Evolutionary conservation across 805 yeast species (phyloP).

Genomic region (Myxozyma udenii): DNA sequence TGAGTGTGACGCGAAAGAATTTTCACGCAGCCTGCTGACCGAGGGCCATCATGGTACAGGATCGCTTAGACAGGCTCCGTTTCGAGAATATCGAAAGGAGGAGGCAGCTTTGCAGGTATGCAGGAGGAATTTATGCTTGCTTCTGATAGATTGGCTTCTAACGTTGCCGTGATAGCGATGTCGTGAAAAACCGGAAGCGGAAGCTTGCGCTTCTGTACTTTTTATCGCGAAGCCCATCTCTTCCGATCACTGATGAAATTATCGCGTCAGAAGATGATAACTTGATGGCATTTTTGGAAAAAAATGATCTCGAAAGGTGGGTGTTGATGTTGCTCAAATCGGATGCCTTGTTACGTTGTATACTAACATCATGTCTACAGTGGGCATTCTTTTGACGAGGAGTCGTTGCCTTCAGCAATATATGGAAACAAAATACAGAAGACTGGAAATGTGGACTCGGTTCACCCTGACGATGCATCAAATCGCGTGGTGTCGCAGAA

Average conservation of each 20-base stretch:
- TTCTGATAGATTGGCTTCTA: background rate
- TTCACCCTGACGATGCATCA: background rate
- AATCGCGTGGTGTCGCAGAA: no score
- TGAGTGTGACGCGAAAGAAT: background rate
- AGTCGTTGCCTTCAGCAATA: conserved; percentile 36
- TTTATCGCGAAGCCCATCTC: conserved; percentile 51
- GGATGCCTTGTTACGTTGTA: conserved; percentile 3
- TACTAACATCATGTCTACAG: conserved; percentile 13
- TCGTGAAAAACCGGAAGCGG: conserved; percentile 53
- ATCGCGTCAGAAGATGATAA: conserved; percentile 43
- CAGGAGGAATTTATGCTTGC: background rate
- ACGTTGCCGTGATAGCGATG: conserved; percentile 33
- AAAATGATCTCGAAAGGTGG: conserved; percentile 53
- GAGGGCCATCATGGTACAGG: conserved; percentile 5
- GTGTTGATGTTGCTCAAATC: conserved; percentile 13
- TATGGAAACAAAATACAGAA: conserved; percentile 11
- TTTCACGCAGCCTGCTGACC: background rate
- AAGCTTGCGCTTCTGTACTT: conserved; percentile 62
- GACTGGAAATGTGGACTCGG: background rate
- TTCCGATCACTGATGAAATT: conserved; percentile 43
- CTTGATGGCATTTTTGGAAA: conserved; percentile 47
- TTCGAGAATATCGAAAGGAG: conserved; percentile 48
- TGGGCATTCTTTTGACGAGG: conserved; percentile 35
- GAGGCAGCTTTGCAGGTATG: conserved; percentile 43
- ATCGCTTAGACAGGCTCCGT: conserved; percentile 44